Conservation (phyloP, 352 stramenopile species). For the Globisporangium polare region DNA sequence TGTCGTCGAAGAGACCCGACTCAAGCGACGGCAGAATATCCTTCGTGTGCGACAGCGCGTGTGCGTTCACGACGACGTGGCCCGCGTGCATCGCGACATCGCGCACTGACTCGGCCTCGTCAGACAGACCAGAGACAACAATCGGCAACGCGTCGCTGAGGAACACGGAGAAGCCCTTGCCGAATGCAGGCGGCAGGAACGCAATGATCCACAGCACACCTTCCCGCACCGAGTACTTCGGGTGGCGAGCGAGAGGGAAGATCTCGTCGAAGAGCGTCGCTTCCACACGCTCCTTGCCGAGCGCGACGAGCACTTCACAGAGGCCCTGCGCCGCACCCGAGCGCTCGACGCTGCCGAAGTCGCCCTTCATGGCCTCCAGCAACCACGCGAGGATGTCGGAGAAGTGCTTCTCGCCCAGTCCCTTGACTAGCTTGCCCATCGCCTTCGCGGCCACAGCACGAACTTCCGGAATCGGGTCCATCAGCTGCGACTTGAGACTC, state of each 20-base stretch:
- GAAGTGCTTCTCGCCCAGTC: conserved; percentile 95
- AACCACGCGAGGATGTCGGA: conserved; percentile 97
- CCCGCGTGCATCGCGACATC: conserved; percentile 97
- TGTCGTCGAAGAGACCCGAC: conserved; percentile 95
- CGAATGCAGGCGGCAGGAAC: conserved; percentile 96
- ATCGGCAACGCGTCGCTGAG: conserved; percentile 95
- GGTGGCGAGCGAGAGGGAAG: conserved; percentile 92
- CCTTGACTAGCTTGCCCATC: conserved; percentile 93
- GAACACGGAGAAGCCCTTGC: conserved; percentile 91
- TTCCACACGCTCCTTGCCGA: conserved; percentile 78
- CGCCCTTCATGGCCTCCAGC: conserved; percentile 93
- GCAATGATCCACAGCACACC: conserved; percentile 99
- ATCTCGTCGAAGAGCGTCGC: conserved; percentile 90
- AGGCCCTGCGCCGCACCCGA: conserved; percentile 98
- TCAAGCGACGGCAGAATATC: conserved; percentile 97
- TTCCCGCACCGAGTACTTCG: conserved; percentile 94
- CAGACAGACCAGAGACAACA: conserved; percentile 96
- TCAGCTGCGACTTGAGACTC: conserved; percentile 92
- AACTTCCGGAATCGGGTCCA: conserved; percentile 95
- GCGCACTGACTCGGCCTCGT: conserved; percentile 97
- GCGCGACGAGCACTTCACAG: conserved; percentile 92
- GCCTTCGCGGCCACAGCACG: conserved; percentile 94
- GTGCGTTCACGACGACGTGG: conserved; percentile 96
- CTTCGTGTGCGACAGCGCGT: conserved; percentile 95
- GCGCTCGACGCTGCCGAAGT: conserved; percentile 95